Evolutionary conservation across 83 land plant genomes (phyloP), one percentile per base, ranked within the genome.

Genomic region (Thuja plicata): DNA sequence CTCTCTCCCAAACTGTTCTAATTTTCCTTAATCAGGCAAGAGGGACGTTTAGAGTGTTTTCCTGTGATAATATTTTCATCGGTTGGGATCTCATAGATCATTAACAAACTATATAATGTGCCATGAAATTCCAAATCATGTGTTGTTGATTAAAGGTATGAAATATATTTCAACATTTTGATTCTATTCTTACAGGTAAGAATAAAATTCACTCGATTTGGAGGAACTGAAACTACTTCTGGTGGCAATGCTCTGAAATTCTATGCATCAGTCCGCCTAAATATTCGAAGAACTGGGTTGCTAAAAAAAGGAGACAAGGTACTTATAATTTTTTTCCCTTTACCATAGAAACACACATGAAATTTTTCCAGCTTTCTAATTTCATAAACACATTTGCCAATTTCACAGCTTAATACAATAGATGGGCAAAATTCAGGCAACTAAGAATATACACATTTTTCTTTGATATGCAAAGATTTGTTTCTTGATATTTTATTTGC

Each of bases 231-330:
- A 94, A 95, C 94, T 66, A 98, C 99, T 27, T 93, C 98, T 74
- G 99, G 99, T 30, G 99, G 99, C 19, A 98, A 98, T 93, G 99
- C 99, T 87, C 91, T 98, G 91, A 98, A 98, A 86, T 98, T 97
- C 87, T 97, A 98, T 95, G 99, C 99, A 87, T 98, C 99, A 66
- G 93, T 98, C 74, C 98, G 99, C 17, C 89, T 98, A 48, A 94
- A 98, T 89, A 95, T 98, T 43, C 91, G 88, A 92, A 94, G 95
- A 92, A 93, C 90, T 71, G 96, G 95, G 76, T 45, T 91, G 37
- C 89, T 98, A 66, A 98, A 95, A 92, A 96, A 93, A 89, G 99
- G 99, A 27, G 98, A 98, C 80, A 96, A 96, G 99, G 99, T 97
- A 94, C 24, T 35, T 54, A 38, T 86, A 3, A 21, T 52, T 84